A percentile compares a stretch with the other conserved stretches of the same genome.
Conservation (phyloP, 495 filamentous ascomycete species). For the Lindgomyces ingoldianus region DNA sequence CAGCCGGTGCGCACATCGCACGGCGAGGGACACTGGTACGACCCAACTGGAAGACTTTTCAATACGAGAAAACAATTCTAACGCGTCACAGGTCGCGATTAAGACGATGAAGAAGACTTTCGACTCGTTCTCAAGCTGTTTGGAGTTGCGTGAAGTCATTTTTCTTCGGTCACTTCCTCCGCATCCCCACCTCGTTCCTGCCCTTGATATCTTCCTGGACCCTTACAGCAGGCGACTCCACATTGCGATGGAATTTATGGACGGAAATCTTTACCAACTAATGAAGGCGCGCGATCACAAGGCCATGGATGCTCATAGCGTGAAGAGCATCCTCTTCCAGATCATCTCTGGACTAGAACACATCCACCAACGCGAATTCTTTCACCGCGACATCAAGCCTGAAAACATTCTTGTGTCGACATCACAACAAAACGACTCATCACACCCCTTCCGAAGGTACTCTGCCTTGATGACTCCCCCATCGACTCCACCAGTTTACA, state of each 20-base stretch:
- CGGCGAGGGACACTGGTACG: slow-evolving; percentile 87
- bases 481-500: slow-evolving; percentile 87
- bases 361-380: slow-evolving; percentile 95
- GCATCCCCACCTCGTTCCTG: slow-evolving; percentile 91
- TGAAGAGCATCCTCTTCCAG: slow-evolving; percentile 97
- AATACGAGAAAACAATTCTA: slow-evolving; percentile 6
- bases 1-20: slow-evolving; percentile 83
- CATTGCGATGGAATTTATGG: slow-evolving; percentile 99
- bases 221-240: slow-evolving; percentile 93
- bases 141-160: slow-evolving; percentile 94
- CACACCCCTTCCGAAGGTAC: slow-evolving; percentile 81
- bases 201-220: slow-evolving; percentile 97
- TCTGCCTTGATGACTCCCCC: slow-evolving; percentile 92
- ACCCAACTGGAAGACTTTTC: slow-evolving; percentile 41
- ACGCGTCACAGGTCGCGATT: slow-evolving; percentile 76
- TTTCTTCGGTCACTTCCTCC: slow-evolving; percentile 86
- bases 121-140: slow-evolving; percentile 82
- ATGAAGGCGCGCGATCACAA: slow-evolving; percentile 99
- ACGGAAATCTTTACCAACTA: slow-evolving; percentile 96
- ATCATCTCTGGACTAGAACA: slow-evolving; percentile 95
- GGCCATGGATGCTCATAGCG: slow-evolving; percentile 80
- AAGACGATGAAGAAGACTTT: slow-evolving; percentile 99
- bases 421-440: slow-evolving; percentile 76
- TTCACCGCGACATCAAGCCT: slow-evolving; percentile 98
- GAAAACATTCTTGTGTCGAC: slow-evolving; percentile 98